These are phyloP conservation scores for Oryza coarctata DNA, from an alignment of 176 grass and related monocot genomes.

Conservation along the genomic window DNA sequence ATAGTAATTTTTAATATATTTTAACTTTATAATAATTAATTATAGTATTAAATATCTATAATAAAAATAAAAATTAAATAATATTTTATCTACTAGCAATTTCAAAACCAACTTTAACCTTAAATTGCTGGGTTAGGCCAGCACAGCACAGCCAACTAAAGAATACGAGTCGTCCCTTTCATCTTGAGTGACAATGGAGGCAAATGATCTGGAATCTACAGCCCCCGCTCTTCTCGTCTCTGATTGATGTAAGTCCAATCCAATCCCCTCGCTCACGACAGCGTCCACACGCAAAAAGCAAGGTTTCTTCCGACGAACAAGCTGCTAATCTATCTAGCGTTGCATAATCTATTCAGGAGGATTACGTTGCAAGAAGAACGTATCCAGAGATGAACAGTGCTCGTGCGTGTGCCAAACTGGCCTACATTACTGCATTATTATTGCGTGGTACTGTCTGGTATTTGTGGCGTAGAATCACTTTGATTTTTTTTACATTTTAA, in stretches of 20 bases:
- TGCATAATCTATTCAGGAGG: neutral
- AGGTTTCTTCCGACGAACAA: too few species aligned
- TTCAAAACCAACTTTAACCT: too few species aligned
- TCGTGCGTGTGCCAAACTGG: slow-evolving; percentile 30
- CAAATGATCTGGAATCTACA: neutral
- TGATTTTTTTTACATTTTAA: too few species aligned
- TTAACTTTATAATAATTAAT: too few species aligned
- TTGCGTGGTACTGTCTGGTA: neutral
- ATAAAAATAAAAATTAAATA: too few species aligned
- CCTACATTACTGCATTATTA: neutral
- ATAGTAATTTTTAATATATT: too few species aligned
- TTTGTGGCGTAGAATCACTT: slow-evolving; percentile 24
- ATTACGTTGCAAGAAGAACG: neutral
- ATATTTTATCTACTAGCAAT: too few species aligned
- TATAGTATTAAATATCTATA: too few species aligned
- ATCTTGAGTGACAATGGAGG: neutral
- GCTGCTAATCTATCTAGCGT: neutral
- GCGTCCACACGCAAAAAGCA: neutral
- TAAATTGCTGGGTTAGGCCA: neutral
- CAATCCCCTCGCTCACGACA: neutral
- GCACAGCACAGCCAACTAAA: neutral
- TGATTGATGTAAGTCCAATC: neutral
- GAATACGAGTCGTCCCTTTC: neutral
- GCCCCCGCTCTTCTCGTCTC: neutral
- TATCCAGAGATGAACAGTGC: neutral